phyloP scores from a whole-genome alignment of 257 asterid species.

The Solanum etuberosum region DNA sequence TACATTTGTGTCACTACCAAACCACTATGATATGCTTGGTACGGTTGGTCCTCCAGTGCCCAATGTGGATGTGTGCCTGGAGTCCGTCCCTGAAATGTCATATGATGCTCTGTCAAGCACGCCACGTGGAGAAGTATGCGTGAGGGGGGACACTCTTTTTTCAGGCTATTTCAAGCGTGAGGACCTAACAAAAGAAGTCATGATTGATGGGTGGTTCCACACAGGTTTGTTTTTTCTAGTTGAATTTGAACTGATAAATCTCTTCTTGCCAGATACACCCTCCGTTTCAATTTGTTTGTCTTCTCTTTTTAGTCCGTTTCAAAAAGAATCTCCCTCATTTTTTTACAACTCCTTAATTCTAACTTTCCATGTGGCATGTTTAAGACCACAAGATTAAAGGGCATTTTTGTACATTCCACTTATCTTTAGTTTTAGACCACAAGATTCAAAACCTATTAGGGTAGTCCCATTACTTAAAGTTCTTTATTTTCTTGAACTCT shows the following conservation, averaged over 20 bases:
- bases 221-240: constrained; percentile 48
- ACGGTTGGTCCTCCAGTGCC: constrained; percentile 97
- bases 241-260: neutral
- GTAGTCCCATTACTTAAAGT: neutral
- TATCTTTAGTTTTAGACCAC: neutral
- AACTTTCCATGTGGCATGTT: neutral
- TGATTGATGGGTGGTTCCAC: constrained; percentile 92
- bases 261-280: neutral
- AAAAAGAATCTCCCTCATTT: neutral
- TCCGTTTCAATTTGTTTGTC: neutral
- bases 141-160: constrained; percentile 71
- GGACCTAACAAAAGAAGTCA: constrained; percentile 84
- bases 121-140: constrained; percentile 93
- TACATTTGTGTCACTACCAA: constrained; percentile 76
- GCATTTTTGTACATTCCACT: neutral
- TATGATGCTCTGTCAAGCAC: constrained; percentile 73
- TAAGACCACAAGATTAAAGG: neutral
- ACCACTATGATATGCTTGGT: constrained; percentile 67
- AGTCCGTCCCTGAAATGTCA: constrained; percentile 97
- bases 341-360: neutral
- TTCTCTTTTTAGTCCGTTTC: neutral
- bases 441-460: neutral
- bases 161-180: constrained; percentile 88
- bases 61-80: constrained; percentile 86
- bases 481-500: neutral